Conservation (phyloP, 2,329 filamentous ascomycete genomes). For the Dothideomycetes sp. region DNA sequence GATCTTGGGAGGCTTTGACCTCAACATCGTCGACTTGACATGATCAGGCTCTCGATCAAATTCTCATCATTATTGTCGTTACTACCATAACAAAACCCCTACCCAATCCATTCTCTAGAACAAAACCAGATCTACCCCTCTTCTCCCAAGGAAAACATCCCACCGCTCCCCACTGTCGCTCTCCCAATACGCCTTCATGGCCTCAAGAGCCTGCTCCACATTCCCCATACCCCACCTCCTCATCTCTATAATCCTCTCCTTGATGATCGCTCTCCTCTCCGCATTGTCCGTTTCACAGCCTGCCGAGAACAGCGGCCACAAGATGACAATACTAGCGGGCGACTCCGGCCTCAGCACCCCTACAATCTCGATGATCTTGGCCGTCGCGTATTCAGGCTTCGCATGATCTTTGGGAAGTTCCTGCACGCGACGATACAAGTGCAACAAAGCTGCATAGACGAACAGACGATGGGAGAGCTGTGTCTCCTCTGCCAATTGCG, state of each 20-base stretch:
- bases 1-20: too few species aligned
- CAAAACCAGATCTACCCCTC: slow-evolving; percentile 5
- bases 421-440: slow-evolving; percentile 4
- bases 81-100: too few species aligned
- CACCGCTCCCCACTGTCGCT: slow-evolving; percentile 5
- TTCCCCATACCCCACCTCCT: slow-evolving; percentile 5
- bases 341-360: slow-evolving; percentile 2
- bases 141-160: slow-evolving; percentile 6
- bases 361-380: slow-evolving; percentile 1
- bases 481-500: slow-evolving; percentile 1
- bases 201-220: slow-evolving; percentile 1
- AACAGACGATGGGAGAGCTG: slow-evolving; percentile 4
- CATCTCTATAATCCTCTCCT: slow-evolving; percentile 1
- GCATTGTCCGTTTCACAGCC: slow-evolving; percentile 6
- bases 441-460: slow-evolving; percentile 3
- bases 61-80: too few species aligned
- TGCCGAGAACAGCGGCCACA: slow-evolving; percentile 6
- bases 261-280: slow-evolving; percentile 1
- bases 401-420: slow-evolving; percentile 1
- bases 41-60: too few species aligned
- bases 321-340: slow-evolving; percentile 4
- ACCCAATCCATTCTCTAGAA: too few species aligned
- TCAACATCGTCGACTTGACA: too few species aligned
- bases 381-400: slow-evolving; percentile 2
- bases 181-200: slow-evolving; percentile 4